A percentile compares a stretch with the other conserved stretches of the same genome.
phyloP scores from a whole-genome alignment of 225 moss, liverwort and hornwort genomes.

The Polytrichum formosum region DNA sequence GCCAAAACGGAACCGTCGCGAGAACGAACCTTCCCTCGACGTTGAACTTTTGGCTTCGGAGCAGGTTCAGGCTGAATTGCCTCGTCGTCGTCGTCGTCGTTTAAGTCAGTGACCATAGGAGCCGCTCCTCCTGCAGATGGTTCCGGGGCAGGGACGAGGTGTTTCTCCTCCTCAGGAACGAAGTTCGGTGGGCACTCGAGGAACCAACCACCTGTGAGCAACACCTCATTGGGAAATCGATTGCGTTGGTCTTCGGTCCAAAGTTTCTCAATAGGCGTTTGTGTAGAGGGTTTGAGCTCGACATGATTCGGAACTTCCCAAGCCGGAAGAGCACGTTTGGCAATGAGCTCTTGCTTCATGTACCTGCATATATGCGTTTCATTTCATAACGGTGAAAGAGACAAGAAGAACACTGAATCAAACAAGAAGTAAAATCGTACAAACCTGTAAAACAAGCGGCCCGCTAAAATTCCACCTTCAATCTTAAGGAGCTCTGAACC shows the following conservation, averaged over 20 bases:
- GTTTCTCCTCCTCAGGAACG: slow-evolving; percentile 1
- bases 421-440: too few species aligned
- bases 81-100: too few species aligned
- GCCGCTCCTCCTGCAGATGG: neutral
- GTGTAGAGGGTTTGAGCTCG: too few species aligned
- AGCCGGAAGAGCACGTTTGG: too few species aligned
- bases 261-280: neutral
- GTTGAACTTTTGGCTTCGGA: slow-evolving; percentile 1
- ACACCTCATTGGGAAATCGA: neutral
- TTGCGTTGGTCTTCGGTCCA: slow-evolving; percentile 1
- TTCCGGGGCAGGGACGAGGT: neutral
- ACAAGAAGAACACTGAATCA: too few species aligned
- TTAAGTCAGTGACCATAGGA: slow-evolving; percentile 1
- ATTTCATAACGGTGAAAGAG: too few species aligned
- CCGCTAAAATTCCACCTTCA: too few species aligned
- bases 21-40: slow-evolving; percentile 1
- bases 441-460: too few species aligned
- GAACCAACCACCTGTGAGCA: slow-evolving; percentile 1
- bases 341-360: too few species aligned
- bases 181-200: neutral
- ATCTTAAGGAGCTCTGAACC: too few species aligned
- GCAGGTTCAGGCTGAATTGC: neutral
- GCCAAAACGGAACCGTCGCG: neutral
- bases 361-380: too few species aligned
- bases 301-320: too few species aligned